A percentile compares a stretch with the other conserved stretches of the same genome.
Evolutionary conservation across 2,329 filamentous ascomycete genomes (phyloP).

Genomic region (Gaeumannomyces sp.): DNA sequence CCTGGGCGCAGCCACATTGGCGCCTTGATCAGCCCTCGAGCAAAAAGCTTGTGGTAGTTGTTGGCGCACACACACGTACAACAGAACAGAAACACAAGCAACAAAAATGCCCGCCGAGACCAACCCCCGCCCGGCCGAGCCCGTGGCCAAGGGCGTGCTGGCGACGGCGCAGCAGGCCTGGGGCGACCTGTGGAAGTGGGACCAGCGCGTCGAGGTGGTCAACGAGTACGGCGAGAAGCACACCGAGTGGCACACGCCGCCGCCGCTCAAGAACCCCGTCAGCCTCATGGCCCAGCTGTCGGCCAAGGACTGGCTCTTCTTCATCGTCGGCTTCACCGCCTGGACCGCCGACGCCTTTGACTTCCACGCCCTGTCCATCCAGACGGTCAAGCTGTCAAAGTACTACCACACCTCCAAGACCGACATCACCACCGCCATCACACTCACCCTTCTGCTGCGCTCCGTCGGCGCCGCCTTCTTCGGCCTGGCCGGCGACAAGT

Average conservation of each 20-base stretch:
- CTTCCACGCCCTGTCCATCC: conserved; percentile 74
- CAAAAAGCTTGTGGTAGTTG: background rate
- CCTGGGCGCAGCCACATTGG: background rate
- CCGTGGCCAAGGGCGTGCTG: conserved; percentile 57
- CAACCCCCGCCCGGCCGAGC: conserved; percentile 48
- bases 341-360: conserved; percentile 83
- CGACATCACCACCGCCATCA: conserved; percentile 68
- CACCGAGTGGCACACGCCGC: conserved; percentile 62
- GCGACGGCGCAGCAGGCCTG: conserved; percentile 22
- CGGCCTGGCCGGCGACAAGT: conserved; percentile 71
- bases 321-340: conserved; percentile 65
- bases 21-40: background rate
- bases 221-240: conserved; percentile 50
- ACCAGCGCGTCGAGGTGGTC: conserved; percentile 62
- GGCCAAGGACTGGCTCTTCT: conserved; percentile 65
- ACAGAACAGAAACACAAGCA: background rate
- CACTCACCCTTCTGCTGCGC: conserved; percentile 66
- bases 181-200: conserved; percentile 47
- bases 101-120: conserved; percentile 8
- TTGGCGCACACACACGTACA: background rate
- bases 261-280: conserved; percentile 64
- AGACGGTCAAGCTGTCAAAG: conserved; percentile 61
- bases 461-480: conserved; percentile 71
- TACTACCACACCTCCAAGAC: conserved; percentile 50
- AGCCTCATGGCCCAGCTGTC: conserved; percentile 59